Evolutionary conservation across 495 filamentous ascomycete genomes (phyloP).

Genomic region (Margaritispora aquatica): DNA sequence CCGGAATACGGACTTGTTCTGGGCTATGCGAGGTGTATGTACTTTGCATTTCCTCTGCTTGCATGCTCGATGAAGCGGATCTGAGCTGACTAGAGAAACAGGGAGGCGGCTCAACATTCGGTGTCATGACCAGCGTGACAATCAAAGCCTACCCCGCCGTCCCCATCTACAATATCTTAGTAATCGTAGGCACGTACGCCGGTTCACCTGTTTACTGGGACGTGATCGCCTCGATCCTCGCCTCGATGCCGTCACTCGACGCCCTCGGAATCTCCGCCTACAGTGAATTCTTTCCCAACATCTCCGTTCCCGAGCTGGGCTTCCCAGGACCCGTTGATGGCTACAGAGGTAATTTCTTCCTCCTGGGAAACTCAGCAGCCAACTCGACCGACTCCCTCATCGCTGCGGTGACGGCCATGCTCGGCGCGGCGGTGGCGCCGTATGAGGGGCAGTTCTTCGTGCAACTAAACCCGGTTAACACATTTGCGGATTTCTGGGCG

Average conservation of each 20-base stretch:
- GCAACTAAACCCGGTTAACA: slow-evolving; percentile 34
- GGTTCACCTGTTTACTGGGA: slow-evolving; percentile 4
- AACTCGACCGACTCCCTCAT: slow-evolving; percentile 13
- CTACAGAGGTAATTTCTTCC: slow-evolving; percentile 29
- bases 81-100: slow-evolving; percentile 18
- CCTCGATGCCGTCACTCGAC: slow-evolving; percentile 30
- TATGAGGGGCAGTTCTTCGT: slow-evolving; percentile 3
- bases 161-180: not conserved
- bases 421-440: slow-evolving; percentile 30
- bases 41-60: not conserved
- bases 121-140: slow-evolving; percentile 53
- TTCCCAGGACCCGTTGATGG: slow-evolving; percentile 16
- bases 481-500: slow-evolving; percentile 37
- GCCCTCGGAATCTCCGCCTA: slow-evolving; percentile 36
- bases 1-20: slow-evolving; percentile 56
- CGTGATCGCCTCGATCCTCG: slow-evolving; percentile 25
- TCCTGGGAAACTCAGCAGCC: slow-evolving; percentile 8
- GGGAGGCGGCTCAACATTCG: slow-evolving; percentile 61
- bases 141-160: slow-evolving; percentile 28
- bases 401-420: slow-evolving; percentile 5
- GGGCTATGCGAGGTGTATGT: slow-evolving; percentile 56
- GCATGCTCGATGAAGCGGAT: not conserved
- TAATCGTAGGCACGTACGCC: not conserved
- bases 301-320: slow-evolving; percentile 9
- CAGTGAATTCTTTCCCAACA: slow-evolving; percentile 28